Evolutionary conservation across 2,329 filamentous ascomycete species (phyloP).

Genomic region (Ramularia endophylla): DNA sequence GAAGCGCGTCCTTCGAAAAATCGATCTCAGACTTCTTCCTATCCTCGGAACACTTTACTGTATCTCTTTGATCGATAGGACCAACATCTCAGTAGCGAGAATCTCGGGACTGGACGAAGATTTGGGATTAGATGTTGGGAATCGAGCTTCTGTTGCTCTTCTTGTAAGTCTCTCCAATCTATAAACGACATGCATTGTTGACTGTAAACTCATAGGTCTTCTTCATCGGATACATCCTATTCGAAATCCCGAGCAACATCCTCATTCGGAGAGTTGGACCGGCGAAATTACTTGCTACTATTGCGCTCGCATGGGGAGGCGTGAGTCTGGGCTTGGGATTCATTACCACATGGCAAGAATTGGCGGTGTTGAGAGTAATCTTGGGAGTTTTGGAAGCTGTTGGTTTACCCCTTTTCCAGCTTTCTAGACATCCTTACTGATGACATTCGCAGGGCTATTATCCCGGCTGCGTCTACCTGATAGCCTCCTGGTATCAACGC

Average conservation of each 20-base stretch:
- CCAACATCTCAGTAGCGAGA: slow-evolving; percentile 11
- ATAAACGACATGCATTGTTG: too few relatives aligned
- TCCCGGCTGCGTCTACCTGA: slow-evolving; percentile 21
- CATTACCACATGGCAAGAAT: slow-evolving; percentile 39
- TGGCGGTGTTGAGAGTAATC: slow-evolving; percentile 6
- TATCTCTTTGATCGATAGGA: slow-evolving; percentile 39
- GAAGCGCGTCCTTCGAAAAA: slow-evolving; percentile 43
- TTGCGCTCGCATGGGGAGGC: slow-evolving; percentile 35
- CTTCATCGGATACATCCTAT: slow-evolving; percentile 33
- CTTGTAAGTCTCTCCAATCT: slow-evolving; percentile 3
- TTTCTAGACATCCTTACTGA: too few relatives aligned
- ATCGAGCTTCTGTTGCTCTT: slow-evolving; percentile 5
- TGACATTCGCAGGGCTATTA: slow-evolving; percentile 4
- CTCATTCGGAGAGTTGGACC: slow-evolving; percentile 38
- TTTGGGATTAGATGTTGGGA: slow-evolving; percentile 3
- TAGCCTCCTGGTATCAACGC: slow-evolving; percentile 13
- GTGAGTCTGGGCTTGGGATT: slow-evolving; percentile 46
- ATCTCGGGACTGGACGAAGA: slow-evolving; percentile 10
- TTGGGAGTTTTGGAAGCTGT: slow-evolving; percentile 8
- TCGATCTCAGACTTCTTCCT: slow-evolving; percentile 45
- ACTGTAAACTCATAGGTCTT: slow-evolving; percentile 30
- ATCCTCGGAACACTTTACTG: slow-evolving; percentile 41
- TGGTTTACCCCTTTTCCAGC: background rate
- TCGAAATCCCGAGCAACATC: slow-evolving; percentile 35
- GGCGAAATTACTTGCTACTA: slow-evolving; percentile 38